phyloP scores from a whole-genome alignment of 2,329 filamentous ascomycete genomes.

The Alternaria consortialis region DNA sequence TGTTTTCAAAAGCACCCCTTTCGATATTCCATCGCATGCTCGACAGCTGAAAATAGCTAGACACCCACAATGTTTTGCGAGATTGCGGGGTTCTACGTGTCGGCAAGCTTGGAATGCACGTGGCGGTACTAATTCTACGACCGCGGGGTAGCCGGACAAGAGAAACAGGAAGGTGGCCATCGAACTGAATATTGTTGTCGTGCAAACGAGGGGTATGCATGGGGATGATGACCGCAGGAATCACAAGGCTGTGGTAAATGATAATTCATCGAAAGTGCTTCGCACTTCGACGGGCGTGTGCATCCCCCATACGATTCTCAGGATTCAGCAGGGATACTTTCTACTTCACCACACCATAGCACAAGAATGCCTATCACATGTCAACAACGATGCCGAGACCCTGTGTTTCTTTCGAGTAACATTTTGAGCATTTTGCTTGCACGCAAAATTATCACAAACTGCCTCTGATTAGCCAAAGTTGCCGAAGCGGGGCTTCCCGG shows the following conservation, averaged over 20 bases:
- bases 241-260: conserved; percentile 17
- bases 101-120: background rate
- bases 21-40: conserved; percentile 4
- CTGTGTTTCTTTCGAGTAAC: background rate
- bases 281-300: conserved; percentile 4
- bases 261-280: conserved; percentile 12
- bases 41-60: conserved; percentile 20
- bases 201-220: conserved; percentile 2
- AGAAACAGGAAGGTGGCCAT: conserved; percentile 15
- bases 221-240: background rate
- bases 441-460: background rate
- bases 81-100: conserved; percentile 10
- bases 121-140: background rate
- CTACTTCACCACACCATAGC: background rate
- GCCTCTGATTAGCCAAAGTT: background rate
- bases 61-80: conserved; percentile 1
- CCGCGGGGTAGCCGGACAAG: conserved; percentile 6
- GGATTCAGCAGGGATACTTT: background rate
- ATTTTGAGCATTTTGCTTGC: background rate
- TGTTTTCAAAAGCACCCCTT: conserved; percentile 17
- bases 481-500: conserved; percentile 5
- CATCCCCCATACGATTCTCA: conserved; percentile 4
- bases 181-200: background rate
- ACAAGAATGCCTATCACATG: background rate
- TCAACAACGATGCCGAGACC: background rate